Evolutionary conservation across 2,329 filamentous ascomycete species (phyloP).

Genomic region (Clonostachys byssicola): DNA sequence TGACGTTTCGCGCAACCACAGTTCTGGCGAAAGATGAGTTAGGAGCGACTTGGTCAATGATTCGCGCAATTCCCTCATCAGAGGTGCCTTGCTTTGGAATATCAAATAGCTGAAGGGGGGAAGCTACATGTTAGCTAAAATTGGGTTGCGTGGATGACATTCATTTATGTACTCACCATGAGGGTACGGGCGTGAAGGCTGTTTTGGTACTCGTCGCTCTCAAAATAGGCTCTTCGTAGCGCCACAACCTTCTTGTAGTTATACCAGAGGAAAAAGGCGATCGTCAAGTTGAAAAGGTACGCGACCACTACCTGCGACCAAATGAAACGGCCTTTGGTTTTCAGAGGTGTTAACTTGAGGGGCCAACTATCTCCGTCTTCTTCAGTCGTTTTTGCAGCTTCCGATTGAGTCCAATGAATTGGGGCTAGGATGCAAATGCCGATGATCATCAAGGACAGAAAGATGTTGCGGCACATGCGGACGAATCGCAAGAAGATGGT

Average conservation of each 20-base stretch:
- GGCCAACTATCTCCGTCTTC: constrained; percentile 34
- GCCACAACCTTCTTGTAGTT: constrained; percentile 75
- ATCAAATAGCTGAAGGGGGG: constrained; percentile 62
- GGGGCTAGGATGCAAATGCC: constrained; percentile 79
- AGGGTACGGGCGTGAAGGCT: constrained; percentile 75
- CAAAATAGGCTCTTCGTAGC: constrained; percentile 75
- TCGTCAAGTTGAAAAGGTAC: constrained; percentile 67
- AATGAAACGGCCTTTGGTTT: constrained; percentile 44
- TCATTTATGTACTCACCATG: constrained; percentile 42
- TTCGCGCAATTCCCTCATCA: constrained; percentile 81
- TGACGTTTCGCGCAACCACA: constrained; percentile 86
- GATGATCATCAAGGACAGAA: constrained; percentile 66
- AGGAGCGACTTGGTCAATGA: constrained; percentile 77
- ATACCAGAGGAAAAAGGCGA: constrained; percentile 81
- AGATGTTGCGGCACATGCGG: constrained; percentile 90
- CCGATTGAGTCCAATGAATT: constrained; percentile 57
- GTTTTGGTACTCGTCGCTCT: constrained; percentile 81
- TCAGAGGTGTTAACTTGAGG: constrained; percentile 54
- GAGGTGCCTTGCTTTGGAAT: constrained; percentile 72
- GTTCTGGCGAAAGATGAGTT: constrained; percentile 75
- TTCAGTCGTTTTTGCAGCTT: constrained; percentile 15
- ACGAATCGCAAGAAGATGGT: constrained; percentile 85
- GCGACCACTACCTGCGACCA: constrained; percentile 58
- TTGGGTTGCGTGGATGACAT: neutral
- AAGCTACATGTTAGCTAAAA: neutral